Evolutionary conservation across 495 filamentous ascomycete species (phyloP), one percentile per base, ranked within the genome.

Genomic region (Aspergillus sclerotiicarbonarius): DNA sequence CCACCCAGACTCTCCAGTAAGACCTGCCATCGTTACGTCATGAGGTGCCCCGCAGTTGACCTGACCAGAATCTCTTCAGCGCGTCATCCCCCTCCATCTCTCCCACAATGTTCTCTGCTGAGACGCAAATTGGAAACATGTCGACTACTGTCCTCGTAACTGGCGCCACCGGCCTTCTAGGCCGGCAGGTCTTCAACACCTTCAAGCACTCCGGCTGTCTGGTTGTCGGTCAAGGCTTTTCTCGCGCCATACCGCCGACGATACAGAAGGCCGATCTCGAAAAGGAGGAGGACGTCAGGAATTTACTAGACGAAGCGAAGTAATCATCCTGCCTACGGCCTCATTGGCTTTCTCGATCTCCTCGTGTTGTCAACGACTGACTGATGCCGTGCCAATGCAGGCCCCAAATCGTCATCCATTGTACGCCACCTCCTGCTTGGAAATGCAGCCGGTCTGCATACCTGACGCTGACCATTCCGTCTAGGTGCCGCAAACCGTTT

Each of bases 401-500:
- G 65, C 91, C 92, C 9, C 79, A 88, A 43, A 90, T 88, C 46
- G 84, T 96, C 45, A 80, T 96, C 21, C 92, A 96, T 70, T 95
- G 91, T 92, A 69, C 69, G 85, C 30, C 46, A 16, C 13, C 37
- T 13, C 32, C 6, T 41, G 48, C 51, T 25, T 45, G 9, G 31
- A 12, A 18, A 53, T 33, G 29, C 41, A 43, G 25, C 21, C 30
- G 29, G 32, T 54, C 45, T 52, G 31, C 18, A 15, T 19, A 9
- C 18, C 9, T 19, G 31, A 33, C 31, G 32, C 56, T 69, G 56
- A 70, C 64, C 30, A 50, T 53, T 45, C 44, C 8, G 32, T 54
- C 37, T 61, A 92, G 87, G 90, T 71, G 92, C 92, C 31, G 92
- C 92, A n/a, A 92, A 96, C 60, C 87, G 90, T 59, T 94, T 85